Base-by-base conservation (phyloP, 2,329 filamentous ascomycete species). In the Ascochyta koolunga region DNA sequence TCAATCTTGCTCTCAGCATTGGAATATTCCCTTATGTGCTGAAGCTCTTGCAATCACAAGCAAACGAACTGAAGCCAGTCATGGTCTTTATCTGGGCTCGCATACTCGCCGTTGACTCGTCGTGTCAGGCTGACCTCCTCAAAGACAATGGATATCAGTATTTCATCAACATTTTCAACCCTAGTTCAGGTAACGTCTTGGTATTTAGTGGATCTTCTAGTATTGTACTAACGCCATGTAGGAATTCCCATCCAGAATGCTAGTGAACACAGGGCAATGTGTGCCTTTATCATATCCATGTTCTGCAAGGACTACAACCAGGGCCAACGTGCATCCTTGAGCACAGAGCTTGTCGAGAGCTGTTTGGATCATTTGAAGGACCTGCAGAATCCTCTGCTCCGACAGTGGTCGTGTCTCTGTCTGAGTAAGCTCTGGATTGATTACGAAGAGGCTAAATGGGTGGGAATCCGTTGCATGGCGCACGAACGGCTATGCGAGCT, bases 21-120 rank as follows among this genome's bases (percentile, higher is more conserved):
- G 95, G 95, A 21, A 99, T 99, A 59, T 99, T 99, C 75, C 95
- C 95, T 0, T 99, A 99, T 70, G 95, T 99, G n/a, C 80, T 99
- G 29, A 99, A 99, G 76, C 81, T 99, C 22, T 80, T 99, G 16
- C 95, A 99, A 73, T 98, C 95, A 4, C 93, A 96, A 40, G 95
- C 95, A 0, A 85, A 91, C 40, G 95, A 99, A 74, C 79, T 99
- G 58, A 98, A 98, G 70, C 93, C 95, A 0, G 93, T 98, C 56
- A 98, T 99, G 95, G 93, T 99, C 5, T 99, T 98, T 75, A 99
- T 99, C 59, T 99, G 95, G 95, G 93, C 95, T 5, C 86, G 95
- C 42, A 91, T 99, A 37, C 85, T 99, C 60, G 95, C 95, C 7
- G 95, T 99, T 5, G 95, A 99, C 69, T 88, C 95, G 55, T 91